phyloP scores from a whole-genome alignment of 495 filamentous ascomycete genomes.

The Aspergillus carlsbadensis region DNA sequence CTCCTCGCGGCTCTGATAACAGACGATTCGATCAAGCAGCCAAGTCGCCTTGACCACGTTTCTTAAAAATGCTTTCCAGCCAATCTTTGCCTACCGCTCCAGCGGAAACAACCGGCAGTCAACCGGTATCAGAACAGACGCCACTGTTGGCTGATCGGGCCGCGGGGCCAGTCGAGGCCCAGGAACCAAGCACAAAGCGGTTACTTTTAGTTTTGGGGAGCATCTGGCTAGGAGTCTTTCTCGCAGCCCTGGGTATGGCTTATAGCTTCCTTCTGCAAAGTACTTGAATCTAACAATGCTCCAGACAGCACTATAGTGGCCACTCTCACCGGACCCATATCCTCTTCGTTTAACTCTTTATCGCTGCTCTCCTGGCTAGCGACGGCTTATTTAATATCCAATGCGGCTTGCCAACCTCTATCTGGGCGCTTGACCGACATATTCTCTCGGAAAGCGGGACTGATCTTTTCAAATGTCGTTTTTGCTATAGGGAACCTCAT shows the following conservation, averaged over 20 bases:
- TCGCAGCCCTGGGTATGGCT: slow-evolving; percentile 65
- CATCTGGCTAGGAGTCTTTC: slow-evolving; percentile 77
- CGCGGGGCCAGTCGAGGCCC: slow-evolving; percentile 16
- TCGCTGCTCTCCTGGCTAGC: slow-evolving; percentile 90
- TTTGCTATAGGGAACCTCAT: slow-evolving; percentile 83
- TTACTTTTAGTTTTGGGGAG: slow-evolving; percentile 44
- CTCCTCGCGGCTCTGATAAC: neutral
- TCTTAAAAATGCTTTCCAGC: slow-evolving; percentile 8
- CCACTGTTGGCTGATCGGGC: slow-evolving; percentile 34
- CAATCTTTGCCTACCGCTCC: neutral
- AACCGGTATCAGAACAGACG: slow-evolving; percentile 38
- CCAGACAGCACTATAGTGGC: slow-evolving; percentile 79
- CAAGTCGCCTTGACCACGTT: neutral
- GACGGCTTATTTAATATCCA: slow-evolving; percentile 85
- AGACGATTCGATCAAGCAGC: neutral
- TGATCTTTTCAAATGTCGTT: slow-evolving; percentile 76
- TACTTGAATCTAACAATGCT: slow-evolving; percentile 5
- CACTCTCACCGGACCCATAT: slow-evolving; percentile 82
- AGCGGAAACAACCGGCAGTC: slow-evolving; percentile 13
- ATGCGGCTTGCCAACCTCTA: slow-evolving; percentile 83
- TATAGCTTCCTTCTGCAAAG: neutral
- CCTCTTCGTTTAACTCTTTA: slow-evolving; percentile 78
- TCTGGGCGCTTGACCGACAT: slow-evolving; percentile 88
- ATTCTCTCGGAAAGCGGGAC: slow-evolving; percentile 71
- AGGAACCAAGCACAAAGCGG: slow-evolving; percentile 43